A percentile compares a stretch with the other conserved stretches of the same genome.
Evolutionary conservation across 2,329 filamentous ascomycete species (phyloP).

Genomic region (Exophiala xenobiotica): DNA sequence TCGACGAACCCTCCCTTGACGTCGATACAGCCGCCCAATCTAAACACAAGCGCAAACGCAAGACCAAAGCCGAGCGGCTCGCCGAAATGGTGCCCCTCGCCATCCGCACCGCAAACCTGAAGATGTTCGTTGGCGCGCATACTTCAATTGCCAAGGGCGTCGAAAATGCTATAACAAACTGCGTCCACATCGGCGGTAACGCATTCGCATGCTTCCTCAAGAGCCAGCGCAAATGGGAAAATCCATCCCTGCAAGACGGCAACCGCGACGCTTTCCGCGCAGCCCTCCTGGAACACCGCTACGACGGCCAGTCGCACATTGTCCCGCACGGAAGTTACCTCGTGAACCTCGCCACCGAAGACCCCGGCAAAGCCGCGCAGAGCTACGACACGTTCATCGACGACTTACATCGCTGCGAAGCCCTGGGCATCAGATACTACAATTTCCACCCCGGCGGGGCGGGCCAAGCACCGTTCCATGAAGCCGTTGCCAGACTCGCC

Average conservation of each 20-base stretch:
- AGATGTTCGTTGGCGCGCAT: constrained; percentile 88
- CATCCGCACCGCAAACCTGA: constrained; percentile 66
- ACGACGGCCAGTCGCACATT: constrained; percentile 68
- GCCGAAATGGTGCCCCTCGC: constrained; percentile 64
- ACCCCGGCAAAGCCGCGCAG: constrained; percentile 75
- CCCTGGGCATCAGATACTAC: constrained; percentile 84
- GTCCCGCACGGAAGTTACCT: constrained; percentile 95
- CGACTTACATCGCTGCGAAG: constrained; percentile 80
- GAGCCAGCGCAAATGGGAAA: constrained; percentile 92
- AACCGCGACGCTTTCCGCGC: constrained; percentile 68
- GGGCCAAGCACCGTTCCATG: constrained; percentile 63
- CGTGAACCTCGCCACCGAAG: constrained; percentile 87
- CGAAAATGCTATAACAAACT: constrained; percentile 80
- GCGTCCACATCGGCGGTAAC: constrained; percentile 78
- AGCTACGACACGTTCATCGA: constrained; percentile 85
- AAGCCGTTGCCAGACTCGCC: constrained; percentile 77
- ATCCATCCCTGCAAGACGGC: constrained; percentile 70
- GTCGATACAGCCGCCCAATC: neutral
- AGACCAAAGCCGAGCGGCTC: constrained; percentile 54
- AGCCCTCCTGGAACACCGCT: constrained; percentile 66
- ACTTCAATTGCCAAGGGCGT: constrained; percentile 91
- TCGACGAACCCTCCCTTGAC: too few species aligned
- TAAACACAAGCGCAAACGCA: constrained; percentile 33
- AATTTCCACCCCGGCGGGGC: constrained; percentile 95
- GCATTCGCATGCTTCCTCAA: constrained; percentile 94